A percentile compares a stretch with the other conserved stretches of the same genome.
Evolutionary conservation across 2,329 filamentous ascomycete genomes (phyloP).

Genomic region (Colletotrichum falcatum): DNA sequence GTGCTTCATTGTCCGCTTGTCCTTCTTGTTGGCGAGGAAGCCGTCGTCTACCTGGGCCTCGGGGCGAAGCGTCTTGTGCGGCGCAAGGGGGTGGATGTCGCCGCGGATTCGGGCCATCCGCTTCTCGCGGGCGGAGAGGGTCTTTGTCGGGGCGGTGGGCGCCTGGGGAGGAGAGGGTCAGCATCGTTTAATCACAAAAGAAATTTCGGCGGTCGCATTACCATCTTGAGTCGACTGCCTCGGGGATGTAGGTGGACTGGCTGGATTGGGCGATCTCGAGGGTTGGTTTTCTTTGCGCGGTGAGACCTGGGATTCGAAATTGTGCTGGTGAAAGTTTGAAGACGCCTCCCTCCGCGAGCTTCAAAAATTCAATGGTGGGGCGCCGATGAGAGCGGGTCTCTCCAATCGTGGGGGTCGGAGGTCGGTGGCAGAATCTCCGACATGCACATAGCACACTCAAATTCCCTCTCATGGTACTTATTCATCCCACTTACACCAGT

Average conservation of each 20-base stretch:
- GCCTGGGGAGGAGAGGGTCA: slow-evolving; percentile 36
- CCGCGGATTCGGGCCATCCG: slow-evolving; percentile 63
- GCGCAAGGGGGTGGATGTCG: slow-evolving; percentile 61
- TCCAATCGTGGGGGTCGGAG: slow-evolving; percentile 26
- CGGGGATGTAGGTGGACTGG: neutral
- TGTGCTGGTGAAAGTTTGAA: neutral
- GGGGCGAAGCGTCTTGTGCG: slow-evolving; percentile 64
- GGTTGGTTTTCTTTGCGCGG: neutral
- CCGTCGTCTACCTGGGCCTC: slow-evolving; percentile 63
- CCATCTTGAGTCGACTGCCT: slow-evolving; percentile 2
- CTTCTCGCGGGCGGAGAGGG: slow-evolving; percentile 69
- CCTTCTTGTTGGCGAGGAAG: slow-evolving; percentile 81
- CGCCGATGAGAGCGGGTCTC: neutral
- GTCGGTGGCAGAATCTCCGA: slow-evolving; percentile 33
- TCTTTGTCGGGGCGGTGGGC: slow-evolving; percentile 58
- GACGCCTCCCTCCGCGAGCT: slow-evolving; percentile 18
- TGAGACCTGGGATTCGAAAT: neutral
- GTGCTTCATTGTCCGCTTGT: slow-evolving; percentile 87
- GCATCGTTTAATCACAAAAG: neutral
- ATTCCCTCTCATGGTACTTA: neutral
- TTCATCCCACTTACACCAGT: slow-evolving; percentile 14
- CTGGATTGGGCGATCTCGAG: neutral
- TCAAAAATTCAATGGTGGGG: slow-evolving; percentile 38
- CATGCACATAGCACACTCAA: slow-evolving; percentile 1
- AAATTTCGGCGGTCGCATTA: neutral